Evolutionary conservation across 139 green algal species (phyloP), one percentile per base, ranked within the genome.

Genomic region (Chlorella sp.): DNA sequence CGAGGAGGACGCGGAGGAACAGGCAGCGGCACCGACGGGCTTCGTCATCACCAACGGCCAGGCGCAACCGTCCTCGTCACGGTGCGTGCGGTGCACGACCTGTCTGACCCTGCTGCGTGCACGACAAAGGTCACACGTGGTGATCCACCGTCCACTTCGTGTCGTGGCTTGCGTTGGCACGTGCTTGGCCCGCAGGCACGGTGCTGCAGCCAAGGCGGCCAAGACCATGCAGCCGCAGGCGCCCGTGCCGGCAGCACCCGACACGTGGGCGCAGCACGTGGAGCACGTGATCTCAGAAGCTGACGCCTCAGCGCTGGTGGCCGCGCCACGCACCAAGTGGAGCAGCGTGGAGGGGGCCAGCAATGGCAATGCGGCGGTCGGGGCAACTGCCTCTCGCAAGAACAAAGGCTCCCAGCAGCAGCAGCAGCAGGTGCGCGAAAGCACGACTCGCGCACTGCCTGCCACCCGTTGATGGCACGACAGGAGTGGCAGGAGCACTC

Each of bases 241-340:
- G 10, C 10, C 42, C 42, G 42, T 10, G 42, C 17, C 17, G 42
- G 42, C 10, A 55, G 42, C 17, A 26, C 33, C 29, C 2, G 74
- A 80, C 71, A 71, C 33, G 0, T 87, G 77, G 77, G 59, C 64
- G 0, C 59, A 63, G 30, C 74, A 83, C 26, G 66, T 83, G 42
- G 69, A 73, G n/a, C 68, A 74, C 24, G 71, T 79, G 55, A 70
- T 82, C 31, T 35, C 27, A 1, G 72, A 79, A 1, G 42, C 22
- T 3, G 51, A 81, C 35, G 42, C 72, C 67, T 74, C 63, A 10
- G 66, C 67, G 6, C 74, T 74, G 67, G 27, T 77, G 51, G 62
- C 23, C 24, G 6, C 62, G 36, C 62, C 6, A 27, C 62, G 30
- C 36, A 35, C 65, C 31, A 51, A 50, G 67, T 61, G 42, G 5